A percentile compares a stretch with the other conserved stretches of the same genome.
Conservation (phyloP, 768 basidiomycete genomes). For the Boletus bicolor region DNA sequence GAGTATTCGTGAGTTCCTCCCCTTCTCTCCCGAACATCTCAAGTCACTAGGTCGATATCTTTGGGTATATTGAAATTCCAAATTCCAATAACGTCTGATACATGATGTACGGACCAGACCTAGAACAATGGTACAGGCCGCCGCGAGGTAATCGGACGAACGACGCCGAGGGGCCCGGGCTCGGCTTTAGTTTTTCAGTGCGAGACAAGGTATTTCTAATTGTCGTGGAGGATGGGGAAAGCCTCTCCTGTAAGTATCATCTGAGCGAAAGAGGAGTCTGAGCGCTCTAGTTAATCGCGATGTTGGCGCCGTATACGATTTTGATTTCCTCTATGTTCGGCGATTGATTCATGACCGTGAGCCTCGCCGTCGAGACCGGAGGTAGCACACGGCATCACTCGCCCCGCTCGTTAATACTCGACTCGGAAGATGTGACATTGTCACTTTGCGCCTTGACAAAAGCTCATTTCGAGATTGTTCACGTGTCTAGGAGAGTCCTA, state of each 20-base stretch:
- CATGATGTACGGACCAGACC: background rate
- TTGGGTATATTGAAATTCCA: background rate
- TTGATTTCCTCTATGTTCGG: constrained; percentile 50
- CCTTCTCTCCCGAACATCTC: background rate
- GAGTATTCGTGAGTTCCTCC: background rate
- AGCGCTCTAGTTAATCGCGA: constrained; percentile 27
- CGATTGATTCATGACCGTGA: background rate
- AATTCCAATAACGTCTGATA: background rate
- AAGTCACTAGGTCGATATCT: background rate
- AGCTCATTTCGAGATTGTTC: background rate
- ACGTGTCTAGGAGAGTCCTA: background rate
- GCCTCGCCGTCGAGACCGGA: background rate
- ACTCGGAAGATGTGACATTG: background rate
- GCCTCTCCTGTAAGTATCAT: background rate
- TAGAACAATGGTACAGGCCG: background rate
- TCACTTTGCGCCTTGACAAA: background rate
- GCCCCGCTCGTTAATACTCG: constrained; percentile 48
- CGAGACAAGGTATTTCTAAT: background rate
- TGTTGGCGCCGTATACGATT: constrained; percentile 48
- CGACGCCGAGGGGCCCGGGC: background rate
- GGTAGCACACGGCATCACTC: constrained; percentile 41
- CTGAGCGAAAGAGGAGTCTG: background rate
- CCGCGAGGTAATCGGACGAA: background rate
- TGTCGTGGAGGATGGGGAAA: background rate
- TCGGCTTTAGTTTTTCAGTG: background rate